A percentile compares a stretch with the other conserved stretches of the same genome.
Conservation (phyloP, 345 rosid species). For the Diplotaxis tenuifolia region DNA sequence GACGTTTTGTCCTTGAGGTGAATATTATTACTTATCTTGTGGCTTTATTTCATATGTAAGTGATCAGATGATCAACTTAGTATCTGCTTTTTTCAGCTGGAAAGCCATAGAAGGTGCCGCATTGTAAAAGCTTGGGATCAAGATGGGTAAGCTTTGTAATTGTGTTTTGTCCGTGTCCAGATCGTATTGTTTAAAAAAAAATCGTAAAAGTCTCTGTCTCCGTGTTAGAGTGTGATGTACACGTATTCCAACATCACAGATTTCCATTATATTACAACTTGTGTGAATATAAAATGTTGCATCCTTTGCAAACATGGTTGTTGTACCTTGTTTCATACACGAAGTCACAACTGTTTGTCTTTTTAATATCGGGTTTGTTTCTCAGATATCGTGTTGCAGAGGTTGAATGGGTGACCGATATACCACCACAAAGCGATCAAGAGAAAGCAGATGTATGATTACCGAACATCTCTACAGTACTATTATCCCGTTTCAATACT, state of each 20-base stretch:
- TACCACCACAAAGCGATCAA: conserved; percentile 44
- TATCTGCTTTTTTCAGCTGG: conserved; percentile 51
- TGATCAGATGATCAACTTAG: conserved; percentile 1
- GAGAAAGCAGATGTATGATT: conserved; percentile 55
- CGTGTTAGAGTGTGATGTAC: neutral
- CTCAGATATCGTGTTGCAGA: conserved; percentile 86
- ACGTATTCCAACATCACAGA: neutral
- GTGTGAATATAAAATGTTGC: neutral
- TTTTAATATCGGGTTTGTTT: conserved; percentile 14
- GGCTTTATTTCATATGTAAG: neutral
- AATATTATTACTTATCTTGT: conserved; percentile 11
- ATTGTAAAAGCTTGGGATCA: conserved; percentile 81
- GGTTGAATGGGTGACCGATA: conserved; percentile 88
- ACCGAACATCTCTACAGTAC: neutral
- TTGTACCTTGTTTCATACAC: neutral
- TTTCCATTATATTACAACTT: neutral
- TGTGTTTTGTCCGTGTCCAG: neutral
- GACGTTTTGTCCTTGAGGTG: conserved; percentile 84
- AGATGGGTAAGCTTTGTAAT: conserved; percentile 72
- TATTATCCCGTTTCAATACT: neutral
- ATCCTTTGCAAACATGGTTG: neutral
- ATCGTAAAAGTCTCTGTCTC: no score
- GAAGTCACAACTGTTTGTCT: conserved; percentile 4
- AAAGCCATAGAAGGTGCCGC: conserved; percentile 81
- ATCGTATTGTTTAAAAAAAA: no score